Evolutionary conservation across 2,329 filamentous ascomycete species (phyloP).

Genomic region (Dothideomycetidae sp.): DNA sequence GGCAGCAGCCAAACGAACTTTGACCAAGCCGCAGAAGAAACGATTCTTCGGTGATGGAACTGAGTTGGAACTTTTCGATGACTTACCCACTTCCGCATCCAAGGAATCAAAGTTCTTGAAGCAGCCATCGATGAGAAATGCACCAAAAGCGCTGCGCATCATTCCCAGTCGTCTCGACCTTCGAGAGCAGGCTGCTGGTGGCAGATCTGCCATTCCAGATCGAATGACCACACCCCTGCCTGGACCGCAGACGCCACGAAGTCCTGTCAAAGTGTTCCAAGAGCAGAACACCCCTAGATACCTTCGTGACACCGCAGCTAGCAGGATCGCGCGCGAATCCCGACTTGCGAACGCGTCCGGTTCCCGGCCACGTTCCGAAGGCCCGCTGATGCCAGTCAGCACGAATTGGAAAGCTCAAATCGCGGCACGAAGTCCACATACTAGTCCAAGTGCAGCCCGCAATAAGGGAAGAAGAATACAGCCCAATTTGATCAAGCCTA

Average conservation of each 20-base stretch:
- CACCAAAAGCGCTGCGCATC: constrained; percentile 46
- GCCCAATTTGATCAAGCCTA: constrained; percentile 41
- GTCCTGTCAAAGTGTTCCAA: constrained; percentile 30
- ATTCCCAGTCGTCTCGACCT: constrained; percentile 33
- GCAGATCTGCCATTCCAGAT: constrained; percentile 24
- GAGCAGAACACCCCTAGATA: constrained; percentile 44
- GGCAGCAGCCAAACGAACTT: constrained; percentile 49
- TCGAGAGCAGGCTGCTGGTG: constrained; percentile 13
- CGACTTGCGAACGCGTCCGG: constrained; percentile 30
- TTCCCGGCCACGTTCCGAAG: constrained; percentile 29
- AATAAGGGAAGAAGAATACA: constrained; percentile 36
- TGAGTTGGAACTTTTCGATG: constrained; percentile 87
- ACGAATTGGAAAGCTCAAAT: constrained; percentile 47
- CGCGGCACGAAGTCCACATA: constrained; percentile 35
- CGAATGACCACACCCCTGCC: constrained; percentile 33
- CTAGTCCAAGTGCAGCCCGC: constrained; percentile 35
- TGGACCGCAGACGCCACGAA: constrained; percentile 39
- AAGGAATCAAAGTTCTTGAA: constrained; percentile 73
- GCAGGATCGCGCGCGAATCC: constrained; percentile 49
- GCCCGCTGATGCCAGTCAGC: constrained; percentile 37
- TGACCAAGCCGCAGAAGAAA: constrained; percentile 56
- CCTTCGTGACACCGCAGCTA: constrained; percentile 52
- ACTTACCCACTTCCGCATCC: constrained; percentile 74
- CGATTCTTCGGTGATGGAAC: constrained; percentile 81
- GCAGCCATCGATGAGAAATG: constrained; percentile 55